Evolutionary conservation across 2,329 filamentous ascomycete genomes (phyloP), one percentile per base, ranked within the genome.

Genomic region (Xylaria sp.): DNA sequence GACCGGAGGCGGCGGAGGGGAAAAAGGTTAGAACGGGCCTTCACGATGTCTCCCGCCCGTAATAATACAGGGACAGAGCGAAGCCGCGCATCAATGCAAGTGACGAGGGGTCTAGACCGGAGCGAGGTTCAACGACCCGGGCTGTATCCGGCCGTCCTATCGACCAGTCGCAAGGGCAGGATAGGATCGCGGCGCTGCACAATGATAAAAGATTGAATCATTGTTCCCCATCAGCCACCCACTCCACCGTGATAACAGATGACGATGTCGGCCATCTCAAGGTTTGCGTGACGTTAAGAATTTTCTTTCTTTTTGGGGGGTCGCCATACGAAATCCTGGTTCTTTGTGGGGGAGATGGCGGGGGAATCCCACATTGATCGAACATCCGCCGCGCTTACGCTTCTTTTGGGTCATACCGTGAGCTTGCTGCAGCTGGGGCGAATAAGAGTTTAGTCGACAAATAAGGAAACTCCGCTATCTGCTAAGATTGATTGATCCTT

Each of bases 261-360:
- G 37, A 34, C 60, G 55, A 69, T 67, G 67, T 67, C 65, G 64
- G 65, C 60, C 60, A 28, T 34, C 55, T 15, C 46, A 67, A 64
- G 55, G 65, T 64, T 58, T 39, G 46, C 46, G 46, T 48, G 46
- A 48, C n/a, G n/a, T 23, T 48, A 8, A 48, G 6, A 48, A 37
- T 9, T 41, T 41, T 41, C 18, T 3, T 23, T 48, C 20, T 48
- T 46, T 18, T 46, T 44, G 4, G 6, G 12, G 13, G 41, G 13
- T 18, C 41, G 41, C 18, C 1, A 18, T n/a, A 18, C 15, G 41
- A 50, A 20, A 10, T 54, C 31, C 41, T 25, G n/a, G 31, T 15
- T 31, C 48, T 12, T 48, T 48, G 37, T 31, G 51, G 51, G 51
- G 23, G 63, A 50, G 57, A 37, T 25, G 34, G 34, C n/a, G 28